A percentile compares a stretch with the other conserved stretches of the same genome.
phyloP scores from a whole-genome alignment of 306 rosid genomes.

The Gillenia trifoliata region DNA sequence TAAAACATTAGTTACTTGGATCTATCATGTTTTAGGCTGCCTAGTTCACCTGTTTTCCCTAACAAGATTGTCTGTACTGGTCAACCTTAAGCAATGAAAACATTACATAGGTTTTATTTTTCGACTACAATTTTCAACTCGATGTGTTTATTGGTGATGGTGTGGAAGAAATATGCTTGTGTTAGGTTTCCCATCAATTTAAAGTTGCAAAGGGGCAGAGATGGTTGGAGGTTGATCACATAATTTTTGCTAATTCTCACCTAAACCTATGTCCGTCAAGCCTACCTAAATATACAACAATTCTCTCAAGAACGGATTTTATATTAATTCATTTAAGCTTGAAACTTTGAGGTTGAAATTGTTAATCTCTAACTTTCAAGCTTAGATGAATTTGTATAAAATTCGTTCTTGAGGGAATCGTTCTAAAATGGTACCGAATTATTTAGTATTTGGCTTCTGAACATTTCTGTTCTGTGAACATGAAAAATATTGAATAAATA shows the following conservation, averaged over 20 bases:
- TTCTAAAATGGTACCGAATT: background rate
- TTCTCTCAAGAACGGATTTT: background rate
- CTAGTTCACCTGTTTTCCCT: background rate
- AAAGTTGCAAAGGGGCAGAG: background rate
- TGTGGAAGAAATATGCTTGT: background rate
- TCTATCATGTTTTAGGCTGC: background rate
- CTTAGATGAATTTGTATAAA: background rate
- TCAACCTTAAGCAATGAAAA: background rate
- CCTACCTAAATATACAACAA: background rate
- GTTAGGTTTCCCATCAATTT: conserved; percentile 2
- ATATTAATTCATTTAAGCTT: too few relatives aligned
- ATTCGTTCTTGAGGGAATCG: background rate
- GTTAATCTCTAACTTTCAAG: background rate
- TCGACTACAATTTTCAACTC: background rate
- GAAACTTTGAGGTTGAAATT: background rate
- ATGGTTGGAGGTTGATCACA: conserved; percentile 10
- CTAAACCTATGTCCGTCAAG: conserved; percentile 17
- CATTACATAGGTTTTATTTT: too few relatives aligned
- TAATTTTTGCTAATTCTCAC: conserved; percentile 6
- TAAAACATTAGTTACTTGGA: background rate
- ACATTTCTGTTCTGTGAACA: background rate
- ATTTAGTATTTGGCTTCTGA: background rate
- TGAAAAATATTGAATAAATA: background rate
- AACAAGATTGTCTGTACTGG: background rate
- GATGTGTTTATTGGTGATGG: background rate